A percentile compares a stretch with the other conserved stretches of the same genome.
These are phyloP conservation scores for Auriscalpium vulgare DNA, from an alignment of 768 basidiomycete species.

Conservation along the genomic window DNA sequence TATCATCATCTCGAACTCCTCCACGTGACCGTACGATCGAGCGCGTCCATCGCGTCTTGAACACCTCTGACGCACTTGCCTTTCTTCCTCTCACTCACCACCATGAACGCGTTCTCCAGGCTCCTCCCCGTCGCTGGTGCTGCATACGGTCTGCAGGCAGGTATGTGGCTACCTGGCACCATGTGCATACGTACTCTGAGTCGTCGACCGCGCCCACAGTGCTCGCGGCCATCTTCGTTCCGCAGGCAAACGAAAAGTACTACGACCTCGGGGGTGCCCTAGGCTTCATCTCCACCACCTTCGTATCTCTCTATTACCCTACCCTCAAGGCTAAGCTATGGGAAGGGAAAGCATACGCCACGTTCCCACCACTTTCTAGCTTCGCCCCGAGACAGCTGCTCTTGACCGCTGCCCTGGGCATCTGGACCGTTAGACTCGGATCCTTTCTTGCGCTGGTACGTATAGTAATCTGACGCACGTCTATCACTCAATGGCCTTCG, in stretches of 20 bases:
- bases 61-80: slow-evolving; percentile 2
- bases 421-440: slow-evolving; percentile 62
- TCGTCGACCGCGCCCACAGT: slow-evolving; percentile 24
- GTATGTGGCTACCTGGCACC: slow-evolving; percentile 23
- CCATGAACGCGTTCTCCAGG: slow-evolving; percentile 44
- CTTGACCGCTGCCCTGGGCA: slow-evolving; percentile 42
- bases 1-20: neutral
- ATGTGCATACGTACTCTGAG: neutral
- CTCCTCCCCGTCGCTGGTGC: slow-evolving; percentile 41
- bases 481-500: too few species aligned
- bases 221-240: slow-evolving; percentile 55
- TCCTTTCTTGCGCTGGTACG: slow-evolving; percentile 46
- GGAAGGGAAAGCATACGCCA: slow-evolving; percentile 22
- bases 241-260: slow-evolving; percentile 54
- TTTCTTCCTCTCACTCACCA: neutral
- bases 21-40: neutral
- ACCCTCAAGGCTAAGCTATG: slow-evolving; percentile 41
- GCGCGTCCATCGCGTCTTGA: neutral
- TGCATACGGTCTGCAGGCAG: slow-evolving; percentile 44
- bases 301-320: slow-evolving; percentile 57
- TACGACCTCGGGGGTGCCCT: slow-evolving; percentile 60
- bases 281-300: slow-evolving; percentile 57
- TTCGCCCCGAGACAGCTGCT: slow-evolving; percentile 59
- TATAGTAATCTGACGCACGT: neutral
- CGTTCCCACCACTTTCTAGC: slow-evolving; percentile 34